These are phyloP conservation scores for Aotearoamyces nothofagi DNA, from an alignment of 2,329 filamentous ascomycete species.

Conservation along the genomic window DNA sequence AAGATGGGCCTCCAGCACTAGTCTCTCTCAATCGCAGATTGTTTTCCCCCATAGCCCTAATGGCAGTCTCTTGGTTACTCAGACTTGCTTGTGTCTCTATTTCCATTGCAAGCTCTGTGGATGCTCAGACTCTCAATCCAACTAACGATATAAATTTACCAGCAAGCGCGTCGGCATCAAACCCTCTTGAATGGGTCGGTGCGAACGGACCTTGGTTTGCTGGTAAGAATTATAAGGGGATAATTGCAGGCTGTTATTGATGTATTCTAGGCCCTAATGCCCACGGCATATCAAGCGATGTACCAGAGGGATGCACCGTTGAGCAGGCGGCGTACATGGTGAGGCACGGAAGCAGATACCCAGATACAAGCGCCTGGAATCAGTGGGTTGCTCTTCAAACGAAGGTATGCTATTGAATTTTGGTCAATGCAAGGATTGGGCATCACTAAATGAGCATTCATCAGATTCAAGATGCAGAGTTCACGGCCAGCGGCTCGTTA, in stretches of 20 bases:
- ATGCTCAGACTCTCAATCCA: conserved; percentile 14
- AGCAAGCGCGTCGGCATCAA: conserved; percentile 18
- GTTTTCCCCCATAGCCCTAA: too few species aligned
- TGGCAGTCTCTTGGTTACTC: too few species aligned
- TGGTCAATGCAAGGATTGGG: too few species aligned
- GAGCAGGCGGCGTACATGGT: conserved; percentile 44
- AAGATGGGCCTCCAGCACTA: too few species aligned
- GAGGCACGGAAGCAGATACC: conserved; percentile 48
- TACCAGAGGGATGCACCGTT: conserved; percentile 40
- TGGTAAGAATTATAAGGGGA: conserved; percentile 20
- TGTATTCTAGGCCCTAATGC: conserved; percentile 34
- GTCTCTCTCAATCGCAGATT: too few species aligned
- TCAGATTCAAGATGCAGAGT: conserved; percentile 36
- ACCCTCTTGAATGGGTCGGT: conserved; percentile 32
- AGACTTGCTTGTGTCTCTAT: too few species aligned
- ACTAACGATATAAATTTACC: conserved; percentile 20
- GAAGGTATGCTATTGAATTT: conserved; percentile 21
- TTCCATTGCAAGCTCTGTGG: too few species aligned
- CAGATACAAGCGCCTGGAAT: conserved; percentile 42
- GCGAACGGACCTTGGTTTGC: conserved; percentile 37
- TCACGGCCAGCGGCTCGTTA: conserved; percentile 35
- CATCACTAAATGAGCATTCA: conserved; percentile 1
- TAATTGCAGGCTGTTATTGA: conserved; percentile 1
- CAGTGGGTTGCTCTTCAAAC: conserved; percentile 35
- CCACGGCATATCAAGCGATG: conserved; percentile 33